Evolutionary conservation across 2,329 filamentous ascomycete species (phyloP), one percentile per base, ranked within the genome.

Genomic region (Phyllosticta citriasiana): DNA sequence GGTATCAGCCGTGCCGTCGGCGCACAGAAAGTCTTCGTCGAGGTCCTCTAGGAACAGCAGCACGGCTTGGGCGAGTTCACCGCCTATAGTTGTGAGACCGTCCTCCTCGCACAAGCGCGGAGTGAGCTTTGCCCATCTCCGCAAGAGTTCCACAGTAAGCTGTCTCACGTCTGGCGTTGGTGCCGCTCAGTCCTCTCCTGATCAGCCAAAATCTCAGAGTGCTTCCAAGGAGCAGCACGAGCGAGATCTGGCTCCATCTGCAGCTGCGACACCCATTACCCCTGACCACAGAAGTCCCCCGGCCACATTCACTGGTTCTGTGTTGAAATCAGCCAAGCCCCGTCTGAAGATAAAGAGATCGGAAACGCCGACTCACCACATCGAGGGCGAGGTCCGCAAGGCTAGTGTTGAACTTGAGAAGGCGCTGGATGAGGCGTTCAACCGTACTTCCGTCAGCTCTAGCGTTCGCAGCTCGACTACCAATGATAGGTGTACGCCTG

Each of bases 361-460:
- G 16, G 59, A 61, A 70, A 79, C 71, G 53, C 78, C 77, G 1
- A 79, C 76, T 60, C 77, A 81, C 50, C 77, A 79, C 55, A 87
- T 85, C 74, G 86, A 84, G 66, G 90, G 91, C 62, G 92, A 96
- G 70, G 83, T 94, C 59, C 82, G 90, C 6, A 87, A 93, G 67
- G 88, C 95, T 62, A 96, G 91, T 67, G 84, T 84, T 67, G 91
- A 91, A 67, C 86, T 97, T 64, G 90, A 91, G 57, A 90, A 91
- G 73, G 89, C 94, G 62, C 95, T 92, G 69, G 92, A 97, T 69
- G 89, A 94, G 68, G 92, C 92, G 1, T 97, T 97, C 77, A 92
- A 90, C 69, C 85, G 88, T 66, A 81, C 77, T 60, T 87, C 80
- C 0, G 73, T 81, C 24, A 78, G 78, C 53, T 81, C 82, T 2